These are phyloP conservation scores for Pulveroboletus ravenelii DNA, from an alignment of 768 basidiomycete species.

Conservation along the genomic window DNA sequence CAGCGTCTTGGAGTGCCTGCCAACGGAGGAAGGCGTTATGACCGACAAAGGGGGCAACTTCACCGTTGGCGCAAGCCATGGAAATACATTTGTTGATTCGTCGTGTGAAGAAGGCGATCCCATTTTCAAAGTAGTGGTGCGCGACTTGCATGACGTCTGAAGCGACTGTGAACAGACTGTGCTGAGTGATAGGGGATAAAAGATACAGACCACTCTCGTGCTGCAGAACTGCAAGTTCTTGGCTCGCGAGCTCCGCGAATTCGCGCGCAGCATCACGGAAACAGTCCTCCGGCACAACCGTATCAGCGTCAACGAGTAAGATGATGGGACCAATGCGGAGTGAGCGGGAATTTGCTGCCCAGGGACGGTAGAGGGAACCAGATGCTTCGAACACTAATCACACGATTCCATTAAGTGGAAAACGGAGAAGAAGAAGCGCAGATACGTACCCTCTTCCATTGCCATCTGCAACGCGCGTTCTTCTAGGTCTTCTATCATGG, in stretches of 20 bases:
- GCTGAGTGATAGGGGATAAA: slow-evolving; percentile 8
- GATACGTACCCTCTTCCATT: slow-evolving; percentile 42
- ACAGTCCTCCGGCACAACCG: slow-evolving; percentile 86
- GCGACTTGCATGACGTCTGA: slow-evolving; percentile 87
- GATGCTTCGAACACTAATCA: slow-evolving; percentile 45
- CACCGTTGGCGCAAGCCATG: slow-evolving; percentile 75
- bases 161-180: slow-evolving; percentile 2
- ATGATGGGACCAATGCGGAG: slow-evolving; percentile 75
- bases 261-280: slow-evolving; percentile 88
- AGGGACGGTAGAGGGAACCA: slow-evolving; percentile 57
- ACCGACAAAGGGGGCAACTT: slow-evolving; percentile 74
- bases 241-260: slow-evolving; percentile 63
- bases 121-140: slow-evolving; percentile 87
- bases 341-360: slow-evolving; percentile 72
- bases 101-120: slow-evolving; percentile 82
- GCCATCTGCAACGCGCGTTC: slow-evolving; percentile 48
- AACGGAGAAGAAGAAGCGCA: slow-evolving; percentile 29
- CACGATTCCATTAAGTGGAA: slow-evolving; percentile 37
- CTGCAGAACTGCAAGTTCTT: slow-evolving; percentile 75
- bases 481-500: slow-evolving; percentile 38
- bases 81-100: slow-evolving; percentile 83
- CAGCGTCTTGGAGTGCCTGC: slow-evolving; percentile 84
- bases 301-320: slow-evolving; percentile 85
- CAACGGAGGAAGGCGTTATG: slow-evolving; percentile 89
- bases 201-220: slow-evolving; percentile 74